Evolutionary conservation across 176 grass and related monocot genomes (phyloP), one percentile per base, ranked within the genome.

Genomic region (Carex littledalei): DNA sequence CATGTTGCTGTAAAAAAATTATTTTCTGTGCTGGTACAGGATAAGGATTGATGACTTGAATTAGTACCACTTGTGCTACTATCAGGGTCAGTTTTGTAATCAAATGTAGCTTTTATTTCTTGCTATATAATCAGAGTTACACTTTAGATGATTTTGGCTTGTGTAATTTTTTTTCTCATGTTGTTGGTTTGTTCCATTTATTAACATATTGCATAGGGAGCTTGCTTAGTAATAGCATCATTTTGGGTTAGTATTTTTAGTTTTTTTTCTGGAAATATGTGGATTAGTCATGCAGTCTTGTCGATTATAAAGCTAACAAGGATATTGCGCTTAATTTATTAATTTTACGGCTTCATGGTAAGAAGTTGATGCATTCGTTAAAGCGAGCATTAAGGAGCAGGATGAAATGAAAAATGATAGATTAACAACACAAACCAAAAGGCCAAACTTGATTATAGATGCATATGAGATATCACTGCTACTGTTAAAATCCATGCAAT

Each of bases 21-120:
- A 2, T 54, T 32, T 54, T 17, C 4, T 5, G 50, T 78, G 74
- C 14, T 78, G 74, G 50, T 78, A 22, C 74, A 78, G 74, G 74
- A 29, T 13, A 22, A 56, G 47, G 24, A 32, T 32, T 32, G 74
- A 78, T 31, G 11, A 55, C 49, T 52, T 75, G 4, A 75, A 45
- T 26, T 72, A 21, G 68, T 72, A 47, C 17, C 14, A 43, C 72
- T 15, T 4, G 72, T 77, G 49, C 4, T 77, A 52, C 18, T 77
- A 11, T 56, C 50, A 54, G 22, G 32, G 11, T 77, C 74, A 78
- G 50, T 78, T 78, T 78, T 78, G 74, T 78, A 78, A 54, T 78
- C 47, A 31, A 9, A 17, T 56, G 43, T 78, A 56, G 50, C 74
- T 55, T 54, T 78, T 77, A 7, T 75, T 0, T 77, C 49, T 54